Evolutionary conservation across 495 filamentous ascomycete genomes (phyloP), one percentile per base, ranked within the genome.

Genomic region (Aspergillus affinis): DNA sequence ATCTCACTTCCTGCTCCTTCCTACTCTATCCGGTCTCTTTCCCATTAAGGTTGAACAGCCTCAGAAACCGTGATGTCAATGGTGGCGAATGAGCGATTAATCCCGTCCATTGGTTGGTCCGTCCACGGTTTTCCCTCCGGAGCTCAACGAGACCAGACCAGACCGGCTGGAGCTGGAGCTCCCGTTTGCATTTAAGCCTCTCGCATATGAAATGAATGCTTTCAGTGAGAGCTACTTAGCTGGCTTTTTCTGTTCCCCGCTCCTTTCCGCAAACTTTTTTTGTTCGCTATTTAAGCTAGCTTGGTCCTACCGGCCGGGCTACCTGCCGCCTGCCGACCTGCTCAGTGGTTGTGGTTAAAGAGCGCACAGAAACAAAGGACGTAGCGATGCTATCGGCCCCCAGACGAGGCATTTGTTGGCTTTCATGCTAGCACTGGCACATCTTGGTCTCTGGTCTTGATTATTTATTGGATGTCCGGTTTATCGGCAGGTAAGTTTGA

Each of bases 51-150:
- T 41, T 41, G 36, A 41, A 17, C 36, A 41, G 36, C 36, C 36
- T 41, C 36, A 41, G 3, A 4, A 13, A 41, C 36, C 36, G 36
- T 52, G 50, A 52, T 52, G 50, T 52, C 50, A 52, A 52, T 52
- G 50, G 50, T 30, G 50, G 50, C n/a, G 3, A 30, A 20, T 54
- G 52, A 54, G 52, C 52, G 52, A 54, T 54, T 54, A 54, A 23
- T 18, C 30, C 6, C 19, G 45, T 36, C 52, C 41, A 54, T 54
- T 23, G 26, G 18, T 54, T 32, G 51, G 32, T 27, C 21, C 13
- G 51, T 15, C 51, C 29, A 30, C 21, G 15, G 19, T 6, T 36
- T 54, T 54, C 30, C 30, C 32, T 27, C 19, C 19, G 32, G 17
- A 18, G 13, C 26, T 36, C 26, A 10, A 26, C 23, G 23, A 26